A percentile compares a stretch with the other conserved stretches of the same genome.
These are phyloP conservation scores for Saccharomyces hybrid DNA, from an alignment of 1,139 yeast genomes.

Conservation along the genomic window DNA sequence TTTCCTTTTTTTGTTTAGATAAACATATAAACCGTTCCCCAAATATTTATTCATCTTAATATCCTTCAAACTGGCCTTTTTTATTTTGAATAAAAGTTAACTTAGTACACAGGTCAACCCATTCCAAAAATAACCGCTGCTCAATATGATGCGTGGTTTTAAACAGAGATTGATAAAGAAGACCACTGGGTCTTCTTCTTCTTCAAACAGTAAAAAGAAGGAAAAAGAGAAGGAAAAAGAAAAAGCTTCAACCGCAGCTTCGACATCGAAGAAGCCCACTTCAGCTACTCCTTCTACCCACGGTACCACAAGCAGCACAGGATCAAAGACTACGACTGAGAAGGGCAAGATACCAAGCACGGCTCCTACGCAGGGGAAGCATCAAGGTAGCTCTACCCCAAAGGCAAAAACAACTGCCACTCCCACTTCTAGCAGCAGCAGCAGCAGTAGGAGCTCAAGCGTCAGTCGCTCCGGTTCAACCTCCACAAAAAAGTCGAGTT, in stretches of 20 bases:
- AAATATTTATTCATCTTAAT: background rate
- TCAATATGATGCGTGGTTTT: slow-evolving; percentile 42
- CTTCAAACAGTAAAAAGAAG: slow-evolving; percentile 20
- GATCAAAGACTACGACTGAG: background rate
- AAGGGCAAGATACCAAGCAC: background rate
- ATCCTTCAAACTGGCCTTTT: background rate
- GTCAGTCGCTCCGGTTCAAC: slow-evolving; percentile 11
- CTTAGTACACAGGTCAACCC: background rate
- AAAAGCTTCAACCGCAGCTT: slow-evolving; percentile 5
- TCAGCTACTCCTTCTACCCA: slow-evolving; percentile 1
- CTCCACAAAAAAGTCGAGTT: slow-evolving; percentile 9
- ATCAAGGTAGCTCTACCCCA: slow-evolving; percentile 1
- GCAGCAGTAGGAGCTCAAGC: background rate
- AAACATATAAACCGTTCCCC: background rate
- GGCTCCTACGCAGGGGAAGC: slow-evolving; percentile 1
- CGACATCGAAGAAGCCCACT: slow-evolving; percentile 1
- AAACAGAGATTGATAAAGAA: slow-evolving; percentile 36
- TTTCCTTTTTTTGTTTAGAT: background rate
- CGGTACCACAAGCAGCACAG: slow-evolving; percentile 1
- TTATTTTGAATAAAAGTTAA: background rate
- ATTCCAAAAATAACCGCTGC: background rate
- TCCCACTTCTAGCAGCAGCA: slow-evolving; percentile 2
- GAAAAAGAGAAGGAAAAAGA: slow-evolving; percentile 23
- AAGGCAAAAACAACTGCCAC: slow-evolving; percentile 2
- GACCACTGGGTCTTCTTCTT: slow-evolving; percentile 29